These are phyloP conservation scores for Rhizopogon roseolus DNA, from an alignment of 768 basidiomycete genomes.

Conservation along the genomic window DNA sequence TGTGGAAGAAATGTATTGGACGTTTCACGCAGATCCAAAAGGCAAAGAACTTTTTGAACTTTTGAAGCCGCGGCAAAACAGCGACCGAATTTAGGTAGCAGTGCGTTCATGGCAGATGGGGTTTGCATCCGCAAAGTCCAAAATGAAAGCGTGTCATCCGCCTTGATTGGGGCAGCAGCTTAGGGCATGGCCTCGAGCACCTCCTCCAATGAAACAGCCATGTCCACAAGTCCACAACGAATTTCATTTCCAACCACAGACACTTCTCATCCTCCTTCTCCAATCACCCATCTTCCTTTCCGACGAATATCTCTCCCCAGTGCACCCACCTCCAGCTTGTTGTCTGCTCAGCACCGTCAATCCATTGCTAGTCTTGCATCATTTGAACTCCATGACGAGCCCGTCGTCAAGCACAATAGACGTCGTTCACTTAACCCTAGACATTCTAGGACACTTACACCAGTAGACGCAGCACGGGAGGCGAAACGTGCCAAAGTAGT, in stretches of 20 bases:
- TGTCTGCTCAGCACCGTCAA: constrained; percentile 40
- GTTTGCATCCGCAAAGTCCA: too few species aligned
- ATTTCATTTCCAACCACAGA: constrained; percentile 30
- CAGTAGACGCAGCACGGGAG: constrained; percentile 42
- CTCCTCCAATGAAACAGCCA: too few species aligned
- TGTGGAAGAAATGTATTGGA: too few species aligned
- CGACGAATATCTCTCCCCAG: constrained; percentile 59
- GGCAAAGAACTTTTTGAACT: too few species aligned
- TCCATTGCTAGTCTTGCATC: constrained; percentile 71
- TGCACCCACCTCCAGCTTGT: constrained; percentile 44
- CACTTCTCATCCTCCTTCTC: constrained; percentile 17
- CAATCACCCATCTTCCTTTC: constrained; percentile 53
- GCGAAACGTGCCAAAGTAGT: constrained; percentile 65
- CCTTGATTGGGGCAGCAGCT: too few species aligned
- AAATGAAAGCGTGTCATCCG: too few species aligned
- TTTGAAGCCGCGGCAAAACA: too few species aligned
- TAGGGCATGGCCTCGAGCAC: too few species aligned
- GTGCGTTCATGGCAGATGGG: too few species aligned
- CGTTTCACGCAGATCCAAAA: too few species aligned
- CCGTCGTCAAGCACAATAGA: constrained; percentile 23
- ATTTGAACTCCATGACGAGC: constrained; percentile 60
- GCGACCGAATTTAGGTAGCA: too few species aligned
- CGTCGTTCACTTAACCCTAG: constrained; percentile 29
- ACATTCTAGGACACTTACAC: constrained; percentile 12
- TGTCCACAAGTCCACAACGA: not conserved